Percentiles rank a stretch among this genome's conserved stretches.
Evolutionary conservation across 768 basidiomycete genomes (phyloP).

Genomic region (Xerocomus brunneocitrinus): DNA sequence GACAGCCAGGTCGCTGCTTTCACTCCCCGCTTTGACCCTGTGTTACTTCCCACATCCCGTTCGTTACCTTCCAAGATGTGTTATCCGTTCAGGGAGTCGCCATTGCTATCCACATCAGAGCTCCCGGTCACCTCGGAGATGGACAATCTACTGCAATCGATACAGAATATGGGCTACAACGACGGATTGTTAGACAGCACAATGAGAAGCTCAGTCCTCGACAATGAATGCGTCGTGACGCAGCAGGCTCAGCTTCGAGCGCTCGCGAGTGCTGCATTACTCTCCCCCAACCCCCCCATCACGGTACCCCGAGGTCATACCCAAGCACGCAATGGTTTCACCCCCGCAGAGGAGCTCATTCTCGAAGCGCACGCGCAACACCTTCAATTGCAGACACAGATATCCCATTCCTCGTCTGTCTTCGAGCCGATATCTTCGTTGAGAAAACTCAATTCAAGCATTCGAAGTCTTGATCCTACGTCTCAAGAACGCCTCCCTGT

Average conservation of each 20-base stretch:
- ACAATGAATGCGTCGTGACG: slow-evolving; percentile 11
- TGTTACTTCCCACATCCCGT: slow-evolving; percentile 12
- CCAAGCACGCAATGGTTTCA: slow-evolving; percentile 53
- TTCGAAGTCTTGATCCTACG: slow-evolving; percentile 4
- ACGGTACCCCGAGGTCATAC: slow-evolving; percentile 22
- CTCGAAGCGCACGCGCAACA: slow-evolving; percentile 47
- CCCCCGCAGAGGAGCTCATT: slow-evolving; percentile 63
- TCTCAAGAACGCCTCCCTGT: neutral
- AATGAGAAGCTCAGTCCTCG: no score
- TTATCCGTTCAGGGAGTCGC: slow-evolving; percentile 15
- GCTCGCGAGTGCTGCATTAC: slow-evolving; percentile 16
- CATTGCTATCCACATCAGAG: slow-evolving; percentile 12
- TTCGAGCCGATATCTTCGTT: slow-evolving; percentile 9
- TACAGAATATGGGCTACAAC: slow-evolving; percentile 23
- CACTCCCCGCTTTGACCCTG: neutral
- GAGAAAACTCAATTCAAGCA: slow-evolving; percentile 7
- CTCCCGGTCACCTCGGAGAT: slow-evolving; percentile 35
- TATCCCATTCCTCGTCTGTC: slow-evolving; percentile 3
- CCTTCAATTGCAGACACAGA: slow-evolving; percentile 17
- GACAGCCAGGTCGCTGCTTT: slow-evolving; percentile 3
- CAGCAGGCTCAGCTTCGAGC: slow-evolving; percentile 23
- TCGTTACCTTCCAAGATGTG: slow-evolving; percentile 22
- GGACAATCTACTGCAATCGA: slow-evolving; percentile 35
- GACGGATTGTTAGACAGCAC: slow-evolving; percentile 10
- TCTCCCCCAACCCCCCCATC: slow-evolving; percentile 9